These are phyloP conservation scores for Vairimorpha ceranae DNA, from an alignment of 371 early-diverging fungal genomes.

Conservation along the genomic window DNA sequence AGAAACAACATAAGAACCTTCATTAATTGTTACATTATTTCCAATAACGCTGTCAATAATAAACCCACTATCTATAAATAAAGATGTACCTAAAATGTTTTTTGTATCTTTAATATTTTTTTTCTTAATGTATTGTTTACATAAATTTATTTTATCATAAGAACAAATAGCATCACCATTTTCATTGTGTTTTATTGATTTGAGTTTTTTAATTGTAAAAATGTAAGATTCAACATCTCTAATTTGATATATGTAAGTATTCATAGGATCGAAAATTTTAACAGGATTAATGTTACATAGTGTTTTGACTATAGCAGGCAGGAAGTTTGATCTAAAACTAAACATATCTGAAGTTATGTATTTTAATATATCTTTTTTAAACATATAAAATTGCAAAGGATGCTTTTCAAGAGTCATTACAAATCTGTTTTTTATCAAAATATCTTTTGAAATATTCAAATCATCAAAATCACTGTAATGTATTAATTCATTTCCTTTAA, in stretches of 20 bases:
- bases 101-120: slow-evolving; percentile 27
- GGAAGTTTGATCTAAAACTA: slow-evolving; percentile 30
- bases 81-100: slow-evolving; percentile 17
- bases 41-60: slow-evolving; percentile 34
- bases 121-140: slow-evolving; percentile 21
- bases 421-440: slow-evolving; percentile 14
- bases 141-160: slow-evolving; percentile 10
- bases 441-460: not conserved
- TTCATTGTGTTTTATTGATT: not conserved
- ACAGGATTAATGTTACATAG: slow-evolving; percentile 19
- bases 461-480: slow-evolving; percentile 6
- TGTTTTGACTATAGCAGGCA: slow-evolving; percentile 24
- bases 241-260: slow-evolving; percentile 23
- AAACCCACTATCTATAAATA: not conserved
- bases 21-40: slow-evolving; percentile 11
- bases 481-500: slow-evolving; percentile 12
- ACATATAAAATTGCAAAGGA: slow-evolving; percentile 29
- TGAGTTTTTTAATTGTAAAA: not conserved
- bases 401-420: slow-evolving; percentile 16
- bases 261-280: slow-evolving; percentile 3
- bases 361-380: slow-evolving; percentile 19
- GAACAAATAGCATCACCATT: not conserved
- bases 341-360: slow-evolving; percentile 8
- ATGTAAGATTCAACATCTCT: slow-evolving; percentile 18
- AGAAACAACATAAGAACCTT: slow-evolving; percentile 9